These are phyloP conservation scores for Fusarium guadeloupense DNA, from an alignment of 2,329 filamentous ascomycete genomes.

Conservation along the genomic window DNA sequence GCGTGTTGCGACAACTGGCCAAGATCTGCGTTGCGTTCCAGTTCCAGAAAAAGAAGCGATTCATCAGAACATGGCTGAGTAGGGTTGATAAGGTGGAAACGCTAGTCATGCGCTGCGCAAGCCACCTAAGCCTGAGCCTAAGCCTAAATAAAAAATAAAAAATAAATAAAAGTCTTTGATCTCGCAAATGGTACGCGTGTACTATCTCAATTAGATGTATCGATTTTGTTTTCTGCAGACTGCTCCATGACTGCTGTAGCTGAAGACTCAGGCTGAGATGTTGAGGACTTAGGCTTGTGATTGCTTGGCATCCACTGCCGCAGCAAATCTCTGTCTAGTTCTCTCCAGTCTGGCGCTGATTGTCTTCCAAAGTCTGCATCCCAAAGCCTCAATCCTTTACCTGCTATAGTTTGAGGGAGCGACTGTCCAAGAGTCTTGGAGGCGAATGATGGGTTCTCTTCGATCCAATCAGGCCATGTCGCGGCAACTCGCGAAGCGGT, in stretches of 20 bases:
- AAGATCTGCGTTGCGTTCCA: constrained; percentile 21
- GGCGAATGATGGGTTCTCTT: constrained; percentile 48
- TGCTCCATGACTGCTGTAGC: too few species aligned
- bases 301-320: constrained; percentile 31
- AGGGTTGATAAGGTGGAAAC: constrained; percentile 24
- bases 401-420: constrained; percentile 51
- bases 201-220: neutral
- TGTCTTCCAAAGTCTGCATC: constrained; percentile 41
- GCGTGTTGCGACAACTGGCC: constrained; percentile 16
- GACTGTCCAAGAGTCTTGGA: constrained; percentile 50
- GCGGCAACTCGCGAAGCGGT: constrained; percentile 50
- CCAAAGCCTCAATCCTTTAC: constrained; percentile 57
- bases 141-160: too few species aligned
- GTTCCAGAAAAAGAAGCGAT: constrained; percentile 5
- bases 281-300: neutral
- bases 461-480: constrained; percentile 52
- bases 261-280: too few species aligned
- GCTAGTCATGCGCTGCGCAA: constrained; percentile 31
- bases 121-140: constrained; percentile 29
- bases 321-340: constrained; percentile 24
- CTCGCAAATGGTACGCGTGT: constrained; percentile 15
- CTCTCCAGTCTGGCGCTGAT: neutral
- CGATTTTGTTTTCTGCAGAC: neutral
- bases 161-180: constrained; percentile 6
- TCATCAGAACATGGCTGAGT: constrained; percentile 23